Evolutionary conservation across 345 rosid species (phyloP).

Genomic region (Lagerstroemia speciosa): DNA sequence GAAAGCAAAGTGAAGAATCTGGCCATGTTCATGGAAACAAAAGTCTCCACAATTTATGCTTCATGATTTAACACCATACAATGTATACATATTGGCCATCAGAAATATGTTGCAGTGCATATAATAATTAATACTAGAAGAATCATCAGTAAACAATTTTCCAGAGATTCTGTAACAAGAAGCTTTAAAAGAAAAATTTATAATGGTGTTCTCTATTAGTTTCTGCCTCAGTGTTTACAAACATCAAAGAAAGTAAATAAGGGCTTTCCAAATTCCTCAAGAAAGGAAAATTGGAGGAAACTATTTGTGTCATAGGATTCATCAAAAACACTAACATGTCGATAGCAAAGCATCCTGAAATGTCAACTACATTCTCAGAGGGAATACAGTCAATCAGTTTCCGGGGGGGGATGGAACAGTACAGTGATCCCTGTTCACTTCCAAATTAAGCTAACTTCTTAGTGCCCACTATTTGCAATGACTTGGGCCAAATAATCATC

Average conservation of each 20-base stretch:
- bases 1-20: not conserved
- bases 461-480: not conserved
- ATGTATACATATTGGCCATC: not conserved
- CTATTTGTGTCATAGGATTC: not conserved
- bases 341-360: not conserved
- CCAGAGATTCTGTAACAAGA: not conserved
- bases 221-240: not conserved
- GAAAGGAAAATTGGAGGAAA: not conserved
- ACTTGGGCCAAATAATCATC: not conserved
- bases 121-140: not conserved
- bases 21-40: not conserved
- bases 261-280: not conserved
- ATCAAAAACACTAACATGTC: not conserved
- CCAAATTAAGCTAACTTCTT: not conserved
- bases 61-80: not conserved
- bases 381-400: not conserved
- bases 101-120: not conserved
- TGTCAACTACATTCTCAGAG: not conserved
- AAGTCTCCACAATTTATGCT: not conserved
- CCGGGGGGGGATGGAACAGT: not conserved
- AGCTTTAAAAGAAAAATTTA: not conserved
- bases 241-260: not conserved
- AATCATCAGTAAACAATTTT: not conserved
- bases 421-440: not conserved
- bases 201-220: not conserved